A percentile compares a stretch with the other conserved stretches of the same genome.
Conservation (phyloP, 371 early-diverging fungal genomes). For the Capniomyces stellatus region DNA sequence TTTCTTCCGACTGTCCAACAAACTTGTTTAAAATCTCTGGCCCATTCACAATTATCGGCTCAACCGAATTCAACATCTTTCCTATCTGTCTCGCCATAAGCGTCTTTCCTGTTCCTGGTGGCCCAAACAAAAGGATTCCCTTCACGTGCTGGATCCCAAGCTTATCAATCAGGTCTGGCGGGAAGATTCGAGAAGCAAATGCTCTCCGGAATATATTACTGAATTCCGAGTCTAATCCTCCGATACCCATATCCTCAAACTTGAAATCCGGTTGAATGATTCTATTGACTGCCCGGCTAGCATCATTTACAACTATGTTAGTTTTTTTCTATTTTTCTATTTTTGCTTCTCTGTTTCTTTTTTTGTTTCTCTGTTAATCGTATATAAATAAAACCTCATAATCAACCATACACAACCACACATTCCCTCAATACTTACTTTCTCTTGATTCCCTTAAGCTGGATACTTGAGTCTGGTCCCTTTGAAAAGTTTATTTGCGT, state of each 20-base stretch:
- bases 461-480: conserved; percentile 47
- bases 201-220: conserved; percentile 96
- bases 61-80: conserved; percentile 91
- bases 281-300: conserved; percentile 1
- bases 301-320: too few relatives aligned
- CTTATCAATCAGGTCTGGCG: conserved; percentile 87
- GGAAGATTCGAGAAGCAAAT: conserved; percentile 98
- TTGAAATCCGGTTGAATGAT: conserved; percentile 72
- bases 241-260: conserved; percentile 98
- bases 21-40: conserved; percentile 32
- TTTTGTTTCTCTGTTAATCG: too few relatives aligned
- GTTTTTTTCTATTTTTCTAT: too few relatives aligned
- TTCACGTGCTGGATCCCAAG: conserved; percentile 97
- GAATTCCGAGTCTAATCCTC: conserved; percentile 97
- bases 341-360: too few relatives aligned
- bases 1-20: conserved; percentile 99
- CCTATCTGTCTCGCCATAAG: conserved; percentile 99
- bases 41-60: conserved; percentile 35
- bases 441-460: conserved; percentile 44
- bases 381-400: too few relatives aligned
- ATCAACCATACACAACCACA: too few relatives aligned
- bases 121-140: conserved; percentile 77
- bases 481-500: conserved; percentile 50
- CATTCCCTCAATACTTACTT: conserved; percentile 16
- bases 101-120: conserved; percentile 99